Conservation (phyloP, 1,284 basidiomycete genomes). For the Trametes sp. region DNA sequence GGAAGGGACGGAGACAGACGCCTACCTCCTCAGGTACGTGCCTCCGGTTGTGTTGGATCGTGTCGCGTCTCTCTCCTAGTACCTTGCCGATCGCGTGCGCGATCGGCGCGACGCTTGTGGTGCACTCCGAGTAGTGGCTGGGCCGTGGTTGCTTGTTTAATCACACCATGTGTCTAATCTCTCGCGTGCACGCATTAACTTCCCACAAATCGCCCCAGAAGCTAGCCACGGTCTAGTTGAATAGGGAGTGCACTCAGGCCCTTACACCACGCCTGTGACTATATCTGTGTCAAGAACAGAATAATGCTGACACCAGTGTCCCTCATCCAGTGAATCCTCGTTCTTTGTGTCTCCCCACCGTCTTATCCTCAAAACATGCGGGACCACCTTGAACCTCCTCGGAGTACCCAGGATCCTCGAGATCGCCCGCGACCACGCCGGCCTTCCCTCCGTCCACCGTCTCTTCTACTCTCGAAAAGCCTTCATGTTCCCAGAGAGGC, state of each 20-base stretch:
- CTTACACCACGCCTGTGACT: no score
- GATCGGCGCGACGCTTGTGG: not conserved
- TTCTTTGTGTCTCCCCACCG: constrained; percentile 97
- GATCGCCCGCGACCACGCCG: constrained; percentile 84
- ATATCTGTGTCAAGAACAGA: not conserved
- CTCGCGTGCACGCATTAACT: not conserved
- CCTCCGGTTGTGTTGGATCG: no score
- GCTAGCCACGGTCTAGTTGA: no score
- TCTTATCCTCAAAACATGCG: constrained; percentile 98
- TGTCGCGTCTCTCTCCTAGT: not conserved
- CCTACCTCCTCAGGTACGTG: constrained; percentile 92
- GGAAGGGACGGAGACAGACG: constrained; percentile 89
- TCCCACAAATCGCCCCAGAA: no score
- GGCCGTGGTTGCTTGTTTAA: not conserved
- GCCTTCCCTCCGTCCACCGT: constrained; percentile 79
- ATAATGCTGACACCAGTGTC: not conserved
- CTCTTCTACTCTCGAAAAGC: constrained; percentile 99
- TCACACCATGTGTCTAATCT: not conserved
- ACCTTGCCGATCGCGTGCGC: not conserved
- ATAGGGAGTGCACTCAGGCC: no score
- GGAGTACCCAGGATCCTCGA: constrained; percentile 93
- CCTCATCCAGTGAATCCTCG: constrained; percentile 86
- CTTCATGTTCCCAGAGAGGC: constrained; percentile 99
- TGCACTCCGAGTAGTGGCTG: not conserved
- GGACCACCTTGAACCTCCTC: constrained; percentile 96